Evolutionary conservation across 345 rosid genomes (phyloP).

Genomic region (Psidium friedrichsthalianum): DNA sequence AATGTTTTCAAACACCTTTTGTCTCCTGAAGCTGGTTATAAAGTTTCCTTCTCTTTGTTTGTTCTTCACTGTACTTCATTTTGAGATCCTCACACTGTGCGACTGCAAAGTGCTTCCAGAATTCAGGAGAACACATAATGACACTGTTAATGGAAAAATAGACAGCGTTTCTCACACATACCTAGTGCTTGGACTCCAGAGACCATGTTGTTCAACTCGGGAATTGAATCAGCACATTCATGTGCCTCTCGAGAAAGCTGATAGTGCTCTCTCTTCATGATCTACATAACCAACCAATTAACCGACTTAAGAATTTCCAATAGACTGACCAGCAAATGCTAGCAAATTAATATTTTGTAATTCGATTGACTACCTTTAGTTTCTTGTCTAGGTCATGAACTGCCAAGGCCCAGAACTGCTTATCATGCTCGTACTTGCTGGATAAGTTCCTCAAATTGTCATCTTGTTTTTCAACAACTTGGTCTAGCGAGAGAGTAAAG

Average conservation of each 20-base stretch:
- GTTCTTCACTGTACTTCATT: constrained; percentile 69
- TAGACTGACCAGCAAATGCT: background rate
- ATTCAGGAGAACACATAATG: constrained; percentile 3
- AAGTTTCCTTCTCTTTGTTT: constrained; percentile 79
- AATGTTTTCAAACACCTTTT: constrained; percentile 38
- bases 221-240: constrained; percentile 69
- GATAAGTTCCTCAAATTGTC: constrained; percentile 46
- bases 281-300: constrained; percentile 24
- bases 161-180: constrained; percentile 13
- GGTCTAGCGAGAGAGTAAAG: constrained; percentile 26
- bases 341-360: background rate
- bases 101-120: constrained; percentile 34
- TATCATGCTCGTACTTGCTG: constrained; percentile 45
- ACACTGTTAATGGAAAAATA: background rate
- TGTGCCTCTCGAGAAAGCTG: constrained; percentile 74
- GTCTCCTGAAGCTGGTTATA: constrained; percentile 86
- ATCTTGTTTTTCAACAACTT: constrained; percentile 59
- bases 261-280: constrained; percentile 74
- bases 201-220: constrained; percentile 73
- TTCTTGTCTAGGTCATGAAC: constrained; percentile 41
- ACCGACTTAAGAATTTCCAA: background rate
- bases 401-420: constrained; percentile 44
- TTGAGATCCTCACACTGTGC: constrained; percentile 87
- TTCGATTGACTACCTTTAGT: constrained; percentile 37
- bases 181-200: constrained; percentile 83